Conservation (phyloP, 164 flowering plant genomes). For the Aristolochia fimbriata region DNA sequence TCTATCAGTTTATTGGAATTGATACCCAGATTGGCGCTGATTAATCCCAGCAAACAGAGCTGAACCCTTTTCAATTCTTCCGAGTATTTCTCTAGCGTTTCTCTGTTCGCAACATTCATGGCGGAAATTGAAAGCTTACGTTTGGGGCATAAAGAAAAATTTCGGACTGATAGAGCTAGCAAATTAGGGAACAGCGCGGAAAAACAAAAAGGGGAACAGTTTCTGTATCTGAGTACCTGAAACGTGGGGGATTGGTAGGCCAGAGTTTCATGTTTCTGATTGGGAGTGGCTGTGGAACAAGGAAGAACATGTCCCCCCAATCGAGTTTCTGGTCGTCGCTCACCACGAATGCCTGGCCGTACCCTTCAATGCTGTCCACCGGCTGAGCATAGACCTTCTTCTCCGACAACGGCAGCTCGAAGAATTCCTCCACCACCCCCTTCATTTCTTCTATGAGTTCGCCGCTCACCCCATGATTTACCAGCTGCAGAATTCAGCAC, state of each 20-base stretch:
- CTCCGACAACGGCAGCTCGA: conserved; percentile 37
- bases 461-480: conserved; percentile 34
- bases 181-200: too few species aligned
- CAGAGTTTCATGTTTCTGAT: conserved; percentile 23
- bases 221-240: too few species aligned
- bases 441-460: conserved; percentile 33
- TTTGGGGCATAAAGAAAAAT: too few species aligned
- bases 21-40: conserved; percentile 28
- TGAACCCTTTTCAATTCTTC: conserved; percentile 12
- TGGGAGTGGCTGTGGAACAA: conserved; percentile 16
- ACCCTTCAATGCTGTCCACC: conserved; percentile 38
- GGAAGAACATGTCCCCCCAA: conserved; percentile 43
- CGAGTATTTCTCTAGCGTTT: conserved; percentile 31
- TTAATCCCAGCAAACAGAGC: conserved; percentile 11
- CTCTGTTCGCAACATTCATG: conserved; percentile 16
- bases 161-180: too few species aligned
- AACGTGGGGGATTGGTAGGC: conserved; percentile 22
- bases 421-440: conserved; percentile 27
- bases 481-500: conserved; percentile 6
- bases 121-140: too few species aligned
- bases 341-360: conserved; percentile 43
- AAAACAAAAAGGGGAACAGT: too few species aligned
- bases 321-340: conserved; percentile 48
- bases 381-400: conserved; percentile 28
- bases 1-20: conserved; percentile 16